phyloP scores from a whole-genome alignment of 306 rosid species.

The Cyamopsis tetragonoloba region DNA sequence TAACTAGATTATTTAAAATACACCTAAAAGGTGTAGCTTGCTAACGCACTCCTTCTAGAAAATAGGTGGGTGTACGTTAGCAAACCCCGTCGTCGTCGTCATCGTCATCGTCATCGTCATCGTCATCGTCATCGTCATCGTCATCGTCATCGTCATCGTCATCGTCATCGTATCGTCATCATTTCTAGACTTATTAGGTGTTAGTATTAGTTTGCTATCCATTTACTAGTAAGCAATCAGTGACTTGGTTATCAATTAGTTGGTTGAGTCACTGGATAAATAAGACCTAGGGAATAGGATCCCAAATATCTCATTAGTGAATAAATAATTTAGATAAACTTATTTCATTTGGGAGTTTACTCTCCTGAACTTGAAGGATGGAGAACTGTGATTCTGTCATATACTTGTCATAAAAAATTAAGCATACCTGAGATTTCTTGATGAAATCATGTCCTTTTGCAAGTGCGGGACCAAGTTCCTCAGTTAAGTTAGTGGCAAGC shows the following conservation, averaged over 20 bases:
- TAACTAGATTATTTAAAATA: no score
- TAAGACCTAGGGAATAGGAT: neutral
- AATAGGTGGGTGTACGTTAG: no score
- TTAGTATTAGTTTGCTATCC: neutral
- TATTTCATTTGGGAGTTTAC: neutral
- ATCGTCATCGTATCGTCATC: no score
- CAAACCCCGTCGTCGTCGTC: no score
- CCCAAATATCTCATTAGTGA: neutral
- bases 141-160: no score
- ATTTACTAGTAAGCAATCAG: neutral
- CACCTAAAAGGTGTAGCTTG: no score
- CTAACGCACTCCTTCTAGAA: no score
- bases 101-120: no score
- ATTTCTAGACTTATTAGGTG: no score
- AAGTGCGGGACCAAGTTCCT: slow-evolving; percentile 50
- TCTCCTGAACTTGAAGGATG: neutral
- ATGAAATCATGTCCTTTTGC: slow-evolving; percentile 58
- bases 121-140: no score
- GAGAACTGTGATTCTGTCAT: neutral
- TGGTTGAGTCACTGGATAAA: neutral
- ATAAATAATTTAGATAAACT: neutral
- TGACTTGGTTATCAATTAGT: neutral
- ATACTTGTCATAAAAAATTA: neutral
- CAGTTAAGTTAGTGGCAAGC: slow-evolving; percentile 45
- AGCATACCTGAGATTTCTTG: slow-evolving; percentile 58